Base-by-base conservation (phyloP, 495 filamentous ascomycete species). In the Xylaria scruposa region DNA sequence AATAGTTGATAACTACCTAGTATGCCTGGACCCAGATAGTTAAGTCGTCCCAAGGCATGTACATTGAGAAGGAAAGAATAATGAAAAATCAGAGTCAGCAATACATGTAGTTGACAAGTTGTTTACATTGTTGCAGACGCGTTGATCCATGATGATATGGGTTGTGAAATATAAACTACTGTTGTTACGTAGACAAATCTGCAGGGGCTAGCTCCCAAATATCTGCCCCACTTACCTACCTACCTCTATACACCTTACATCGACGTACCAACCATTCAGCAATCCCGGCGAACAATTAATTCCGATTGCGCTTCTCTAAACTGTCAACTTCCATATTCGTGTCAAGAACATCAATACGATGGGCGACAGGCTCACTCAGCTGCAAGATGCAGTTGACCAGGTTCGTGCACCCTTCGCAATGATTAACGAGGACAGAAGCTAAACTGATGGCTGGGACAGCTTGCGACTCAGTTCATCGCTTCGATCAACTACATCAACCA, bases 331-430 rank as follows among this genome's bases (percentile, higher is more conserved):
- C 31, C 17, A 38, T 19, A 38, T 38, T 21, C 33, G 31, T 12
- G 7, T 12, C n/a, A 19, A 21, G 19, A 38, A 33, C n/a, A 60
- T 21, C 31, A 21, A 13, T 47, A 83, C 60, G 67, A 98, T 97
- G 95, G 92, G 92, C 0, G 96, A 99, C 81, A 88, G 91, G 54
- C 88, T 99, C 49, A 97, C 96, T 4, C 95, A 98, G 79, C 88
- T 99, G 51, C 96, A 99, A 85, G 94, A 97, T 79, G 93, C 93
- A 79, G 91, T 97, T 68, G 95, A 98, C 79, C 91, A 97, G 85
- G 94, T 95, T 84, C 54, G 72, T 72, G 19, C 29, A 33, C 38
- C 49, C 33, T 10, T 49, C 56, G 3, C 36, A 53, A 31, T 42
- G 8, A 21, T 42, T 31, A 31, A 59, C 40, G 47, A 42, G 13